These are phyloP conservation scores for Neurospora hispaniola DNA, from an alignment of 495 filamentous ascomycete genomes.

Conservation along the genomic window DNA sequence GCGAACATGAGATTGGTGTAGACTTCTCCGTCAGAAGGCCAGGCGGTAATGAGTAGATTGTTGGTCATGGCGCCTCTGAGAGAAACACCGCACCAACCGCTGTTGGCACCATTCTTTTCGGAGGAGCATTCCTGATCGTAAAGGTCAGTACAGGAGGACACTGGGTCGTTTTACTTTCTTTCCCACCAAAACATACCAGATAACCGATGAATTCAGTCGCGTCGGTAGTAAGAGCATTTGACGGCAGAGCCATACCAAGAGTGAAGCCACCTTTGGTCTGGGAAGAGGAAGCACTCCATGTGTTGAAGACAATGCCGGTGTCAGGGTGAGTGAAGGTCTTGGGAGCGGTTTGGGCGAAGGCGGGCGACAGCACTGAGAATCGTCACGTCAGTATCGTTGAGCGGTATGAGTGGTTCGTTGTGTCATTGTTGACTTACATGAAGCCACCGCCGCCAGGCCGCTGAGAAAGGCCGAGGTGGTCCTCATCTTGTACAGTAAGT, in stretches of 20 bases:
- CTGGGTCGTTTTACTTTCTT: neutral
- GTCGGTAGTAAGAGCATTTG: constrained; percentile 37
- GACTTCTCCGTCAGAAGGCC: constrained; percentile 37
- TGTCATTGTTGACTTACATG: constrained; percentile 14
- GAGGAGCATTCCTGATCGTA: constrained; percentile 18
- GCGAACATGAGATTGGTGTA: constrained; percentile 46
- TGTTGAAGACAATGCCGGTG: constrained; percentile 38
- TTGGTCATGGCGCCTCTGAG: constrained; percentile 48
- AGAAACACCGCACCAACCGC: constrained; percentile 49
- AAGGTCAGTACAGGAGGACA: constrained; percentile 8
- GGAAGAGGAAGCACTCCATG: constrained; percentile 20
- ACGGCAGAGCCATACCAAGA: constrained; percentile 47
- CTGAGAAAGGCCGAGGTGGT: constrained; percentile 12
- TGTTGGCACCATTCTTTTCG: constrained; percentile 11
- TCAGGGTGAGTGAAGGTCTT: constrained; percentile 30
- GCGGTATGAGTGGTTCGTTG: neutral
- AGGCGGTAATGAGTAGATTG: constrained; percentile 47
- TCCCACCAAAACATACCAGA: constrained; percentile 28
- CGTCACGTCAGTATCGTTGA: neutral
- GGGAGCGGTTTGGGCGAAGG: constrained; percentile 16
- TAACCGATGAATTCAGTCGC: constrained; percentile 50
- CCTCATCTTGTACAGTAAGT: constrained; percentile 14
- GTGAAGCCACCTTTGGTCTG: constrained; percentile 33
- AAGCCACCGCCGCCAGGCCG: constrained; percentile 17
- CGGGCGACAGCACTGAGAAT: constrained; percentile 15